Conservation (phyloP, 805 yeast species). For the Barnettozyma sp. region DNA sequence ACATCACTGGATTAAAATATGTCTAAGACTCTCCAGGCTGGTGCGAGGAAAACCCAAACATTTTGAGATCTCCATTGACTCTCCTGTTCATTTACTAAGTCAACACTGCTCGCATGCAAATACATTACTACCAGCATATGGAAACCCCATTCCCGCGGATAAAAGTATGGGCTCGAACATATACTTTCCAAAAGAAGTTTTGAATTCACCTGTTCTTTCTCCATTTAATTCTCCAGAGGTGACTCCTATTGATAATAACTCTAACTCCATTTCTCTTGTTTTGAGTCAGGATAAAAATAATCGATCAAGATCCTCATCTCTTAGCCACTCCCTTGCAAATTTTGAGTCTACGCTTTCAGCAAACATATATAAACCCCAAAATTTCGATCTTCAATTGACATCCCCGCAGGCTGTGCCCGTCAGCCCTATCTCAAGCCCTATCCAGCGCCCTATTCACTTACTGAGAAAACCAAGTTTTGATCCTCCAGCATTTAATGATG, state of each 20-base stretch:
- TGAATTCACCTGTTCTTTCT: constrained; percentile 21
- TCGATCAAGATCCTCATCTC: constrained; percentile 28
- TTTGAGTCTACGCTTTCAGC: constrained; percentile 33
- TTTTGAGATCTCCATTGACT: constrained; percentile 90
- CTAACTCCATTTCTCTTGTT: constrained; percentile 15
- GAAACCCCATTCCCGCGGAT: constrained; percentile 20
- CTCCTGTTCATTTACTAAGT: constrained; percentile 82
- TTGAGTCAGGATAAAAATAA: constrained; percentile 23
- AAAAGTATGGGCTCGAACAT: constrained; percentile 30
- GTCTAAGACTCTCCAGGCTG: constrained; percentile 68
- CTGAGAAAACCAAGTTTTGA: constrained; percentile 48
- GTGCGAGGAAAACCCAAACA: constrained; percentile 73
- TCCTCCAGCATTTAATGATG: constrained; percentile 59
- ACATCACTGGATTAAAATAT: constrained; percentile 93
- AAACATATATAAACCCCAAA: constrained; percentile 50
- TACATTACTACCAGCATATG: constrained; percentile 70
- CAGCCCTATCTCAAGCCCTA: constrained; percentile 42
- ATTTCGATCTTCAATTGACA: constrained; percentile 37
- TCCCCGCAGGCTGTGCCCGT: constrained; percentile 64
- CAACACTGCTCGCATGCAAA: constrained; percentile 75
- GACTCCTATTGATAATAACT: constrained; percentile 34
- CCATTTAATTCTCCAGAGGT: constrained; percentile 55
- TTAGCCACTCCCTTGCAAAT: constrained; percentile 26
- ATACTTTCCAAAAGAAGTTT: constrained; percentile 29
- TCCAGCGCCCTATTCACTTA: constrained; percentile 47